A percentile compares a stretch with the other conserved stretches of the same genome.
Conservation (phyloP, 345 rosid species). For the Gossypioides kirkii region DNA sequence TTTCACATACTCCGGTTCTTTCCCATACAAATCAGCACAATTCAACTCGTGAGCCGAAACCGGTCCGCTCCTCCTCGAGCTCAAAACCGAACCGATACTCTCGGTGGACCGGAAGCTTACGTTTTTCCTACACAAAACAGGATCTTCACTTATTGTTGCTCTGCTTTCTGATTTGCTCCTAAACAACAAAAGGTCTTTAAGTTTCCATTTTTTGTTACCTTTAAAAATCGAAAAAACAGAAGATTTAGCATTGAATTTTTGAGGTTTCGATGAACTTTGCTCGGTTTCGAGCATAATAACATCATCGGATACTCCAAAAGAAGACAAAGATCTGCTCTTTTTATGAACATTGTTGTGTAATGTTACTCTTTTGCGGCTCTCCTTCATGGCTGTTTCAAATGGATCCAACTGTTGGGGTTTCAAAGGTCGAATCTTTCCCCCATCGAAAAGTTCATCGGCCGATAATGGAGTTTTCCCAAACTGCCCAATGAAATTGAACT, state of each 20-base stretch:
- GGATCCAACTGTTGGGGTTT: slow-evolving; percentile 37
- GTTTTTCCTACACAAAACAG: slow-evolving; percentile 30
- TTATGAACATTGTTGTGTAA: slow-evolving; percentile 26
- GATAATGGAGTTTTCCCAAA: slow-evolving; percentile 59
- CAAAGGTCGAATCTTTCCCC: slow-evolving; percentile 76
- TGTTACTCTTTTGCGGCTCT: slow-evolving; percentile 21
- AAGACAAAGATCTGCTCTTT: slow-evolving; percentile 76
- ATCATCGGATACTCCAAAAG: slow-evolving; percentile 56
- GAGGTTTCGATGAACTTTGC: slow-evolving; percentile 15
- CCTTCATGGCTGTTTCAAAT: slow-evolving; percentile 32
- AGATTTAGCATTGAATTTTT: slow-evolving; percentile 30
- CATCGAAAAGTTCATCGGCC: slow-evolving; percentile 89
- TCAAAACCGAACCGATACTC: slow-evolving; percentile 40
- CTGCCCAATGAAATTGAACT: slow-evolving; percentile 78
- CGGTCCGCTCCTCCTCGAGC: slow-evolving; percentile 36
- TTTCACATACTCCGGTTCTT: slow-evolving; percentile 41
- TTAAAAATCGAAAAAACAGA: slow-evolving; percentile 44
- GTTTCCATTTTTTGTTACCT: slow-evolving; percentile 65
- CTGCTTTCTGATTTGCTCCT: slow-evolving; percentile 92
- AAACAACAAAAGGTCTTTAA: slow-evolving; percentile 69
- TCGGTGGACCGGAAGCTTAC: slow-evolving; percentile 70
- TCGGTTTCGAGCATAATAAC: slow-evolving; percentile 40
- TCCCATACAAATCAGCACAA: slow-evolving; percentile 42
- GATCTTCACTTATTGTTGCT: slow-evolving; percentile 39
- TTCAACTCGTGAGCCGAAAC: slow-evolving; percentile 72